phyloP scores from a whole-genome alignment of 306 rosid species.

The Casuarina equisetifolia region DNA sequence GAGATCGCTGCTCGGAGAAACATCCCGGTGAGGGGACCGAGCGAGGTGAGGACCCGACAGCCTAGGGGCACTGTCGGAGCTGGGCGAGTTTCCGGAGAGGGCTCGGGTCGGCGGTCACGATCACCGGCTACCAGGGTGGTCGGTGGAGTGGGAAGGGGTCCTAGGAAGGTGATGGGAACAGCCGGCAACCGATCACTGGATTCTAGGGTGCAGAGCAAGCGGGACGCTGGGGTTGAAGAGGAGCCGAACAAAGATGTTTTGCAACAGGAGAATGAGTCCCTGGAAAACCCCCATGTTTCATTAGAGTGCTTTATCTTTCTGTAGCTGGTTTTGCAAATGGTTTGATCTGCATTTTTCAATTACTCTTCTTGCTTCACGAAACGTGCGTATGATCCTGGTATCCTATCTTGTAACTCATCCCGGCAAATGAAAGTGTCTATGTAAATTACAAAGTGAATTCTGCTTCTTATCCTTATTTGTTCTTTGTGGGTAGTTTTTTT shows the following conservation, averaged over 20 bases:
- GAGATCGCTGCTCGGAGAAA: slow-evolving; percentile 39
- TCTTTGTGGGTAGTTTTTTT: not conserved
- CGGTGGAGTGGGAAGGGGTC: slow-evolving; percentile 35
- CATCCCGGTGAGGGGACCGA: slow-evolving; percentile 32
- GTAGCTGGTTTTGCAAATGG: slow-evolving; percentile 52
- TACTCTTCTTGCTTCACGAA: not conserved
- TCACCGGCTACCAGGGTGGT: slow-evolving; percentile 55
- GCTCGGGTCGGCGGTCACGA: slow-evolving; percentile 46
- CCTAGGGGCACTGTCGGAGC: slow-evolving; percentile 29
- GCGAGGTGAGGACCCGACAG: slow-evolving; percentile 40
- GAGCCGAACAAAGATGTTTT: slow-evolving; percentile 34
- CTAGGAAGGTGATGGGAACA: slow-evolving; percentile 35
- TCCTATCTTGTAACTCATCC: not conserved
- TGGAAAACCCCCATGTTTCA: slow-evolving; percentile 72
- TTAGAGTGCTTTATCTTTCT: slow-evolving; percentile 95
- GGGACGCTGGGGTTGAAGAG: slow-evolving; percentile 16
- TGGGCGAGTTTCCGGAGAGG: slow-evolving; percentile 43
- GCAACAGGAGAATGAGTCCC: slow-evolving; percentile 44
- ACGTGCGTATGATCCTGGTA: slow-evolving; percentile 2
- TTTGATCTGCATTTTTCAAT: slow-evolving; percentile 16
- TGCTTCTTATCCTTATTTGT: not conserved
- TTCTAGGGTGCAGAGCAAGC: slow-evolving; percentile 21
- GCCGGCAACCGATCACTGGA: slow-evolving; percentile 25
- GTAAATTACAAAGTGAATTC: slow-evolving; percentile 17
- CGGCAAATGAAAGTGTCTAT: not conserved